Evolutionary conservation across 208 protist genomes (phyloP).

Genomic region (Acanthamoeba lenticulata): DNA sequence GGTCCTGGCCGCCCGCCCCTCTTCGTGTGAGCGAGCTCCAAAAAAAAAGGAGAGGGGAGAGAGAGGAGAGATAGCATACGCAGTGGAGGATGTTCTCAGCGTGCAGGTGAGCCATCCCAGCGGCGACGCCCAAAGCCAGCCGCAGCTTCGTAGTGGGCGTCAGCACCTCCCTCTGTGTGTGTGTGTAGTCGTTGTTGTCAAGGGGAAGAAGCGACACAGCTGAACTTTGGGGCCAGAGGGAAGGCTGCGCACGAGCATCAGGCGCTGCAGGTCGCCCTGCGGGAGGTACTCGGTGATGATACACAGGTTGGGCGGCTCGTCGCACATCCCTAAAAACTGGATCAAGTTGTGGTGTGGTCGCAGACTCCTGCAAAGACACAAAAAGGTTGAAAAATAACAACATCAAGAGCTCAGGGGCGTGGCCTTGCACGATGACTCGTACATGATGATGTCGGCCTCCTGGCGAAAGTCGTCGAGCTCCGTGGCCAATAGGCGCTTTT

Average conservation of each 20-base stretch:
- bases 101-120: slow-evolving; percentile 14
- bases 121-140: not conserved
- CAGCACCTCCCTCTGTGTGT: not conserved
- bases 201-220: not conserved
- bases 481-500: not conserved
- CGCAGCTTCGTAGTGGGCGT: not conserved
- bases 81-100: slow-evolving; percentile 44
- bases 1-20: not conserved
- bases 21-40: not conserved
- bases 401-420: no score
- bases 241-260: not conserved
- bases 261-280: not conserved
- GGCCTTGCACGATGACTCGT: not conserved
- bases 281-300: slow-evolving; percentile 33
- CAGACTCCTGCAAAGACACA: slow-evolving; percentile 21
- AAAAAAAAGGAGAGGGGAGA: not conserved
- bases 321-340: slow-evolving; percentile 28
- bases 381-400: no score
- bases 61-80: not conserved
- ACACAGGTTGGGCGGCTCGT: slow-evolving; percentile 15
- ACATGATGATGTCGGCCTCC: slow-evolving; percentile 20
- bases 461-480: not conserved
- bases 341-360: slow-evolving; percentile 34
- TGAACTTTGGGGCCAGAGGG: not conserved
- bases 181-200: not conserved